Conservation (phyloP, 1,284 basidiomycete genomes). For the Mycena citricolor region DNA sequence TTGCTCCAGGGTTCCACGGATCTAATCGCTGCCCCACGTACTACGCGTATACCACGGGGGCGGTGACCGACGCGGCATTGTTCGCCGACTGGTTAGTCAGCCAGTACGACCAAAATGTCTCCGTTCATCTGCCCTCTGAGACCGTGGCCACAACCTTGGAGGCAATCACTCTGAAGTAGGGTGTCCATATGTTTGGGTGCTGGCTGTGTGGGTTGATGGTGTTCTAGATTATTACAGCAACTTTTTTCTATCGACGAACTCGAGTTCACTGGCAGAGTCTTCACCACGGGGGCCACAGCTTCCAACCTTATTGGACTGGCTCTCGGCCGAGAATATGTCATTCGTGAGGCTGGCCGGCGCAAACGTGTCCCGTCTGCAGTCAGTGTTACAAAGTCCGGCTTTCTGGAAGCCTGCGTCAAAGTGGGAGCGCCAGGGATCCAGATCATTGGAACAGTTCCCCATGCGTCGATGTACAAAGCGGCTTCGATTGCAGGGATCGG, state of each 20-base stretch:
- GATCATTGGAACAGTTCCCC: conserved; percentile 15
- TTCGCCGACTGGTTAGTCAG: conserved; percentile 18
- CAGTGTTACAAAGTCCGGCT: conserved; percentile 18
- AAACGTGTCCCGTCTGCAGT: neutral
- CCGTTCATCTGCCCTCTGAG: conserved; percentile 17
- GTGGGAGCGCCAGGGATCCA: conserved; percentile 13
- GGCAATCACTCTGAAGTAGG: conserved; percentile 11
- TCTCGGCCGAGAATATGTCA: conserved; percentile 18
- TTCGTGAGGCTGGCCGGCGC: conserved; percentile 16
- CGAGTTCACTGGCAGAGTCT: conserved; percentile 12
- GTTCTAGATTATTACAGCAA: conserved; percentile 16
- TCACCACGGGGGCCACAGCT: conserved; percentile 21
- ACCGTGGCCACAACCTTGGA: conserved; percentile 15
- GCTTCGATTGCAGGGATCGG: conserved; percentile 17
- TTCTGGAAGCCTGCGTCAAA: conserved; percentile 13
- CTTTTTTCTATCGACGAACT: conserved; percentile 12
- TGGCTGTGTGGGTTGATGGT: no score
- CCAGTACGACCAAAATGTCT: conserved; percentile 19
- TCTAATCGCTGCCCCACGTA: conserved; percentile 13
- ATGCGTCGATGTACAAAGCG: conserved; percentile 22
- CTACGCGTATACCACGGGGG: conserved; percentile 19
- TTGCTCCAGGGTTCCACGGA: conserved; percentile 18
- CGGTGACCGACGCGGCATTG: conserved; percentile 17
- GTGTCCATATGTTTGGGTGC: no score
- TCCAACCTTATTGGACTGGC: conserved; percentile 16